A percentile compares a stretch with the other conserved stretches of the same genome.
These are phyloP conservation scores for Maudiozyma humilis DNA, from an alignment of 1,139 yeast genomes.

Conservation along the genomic window DNA sequence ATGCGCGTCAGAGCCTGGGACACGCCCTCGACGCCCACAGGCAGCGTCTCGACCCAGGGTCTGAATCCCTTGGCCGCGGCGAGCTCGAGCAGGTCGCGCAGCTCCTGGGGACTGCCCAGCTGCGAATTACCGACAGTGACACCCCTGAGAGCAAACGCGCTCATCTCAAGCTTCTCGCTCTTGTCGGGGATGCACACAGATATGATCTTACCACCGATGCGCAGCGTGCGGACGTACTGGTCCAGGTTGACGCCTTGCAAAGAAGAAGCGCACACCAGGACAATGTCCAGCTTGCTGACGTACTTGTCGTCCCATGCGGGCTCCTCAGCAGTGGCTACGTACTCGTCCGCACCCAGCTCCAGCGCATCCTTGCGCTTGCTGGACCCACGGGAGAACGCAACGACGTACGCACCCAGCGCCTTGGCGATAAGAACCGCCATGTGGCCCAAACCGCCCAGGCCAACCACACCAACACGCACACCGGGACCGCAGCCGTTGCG, in stretches of 20 bases:
- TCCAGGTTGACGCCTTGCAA: slow-evolving; percentile 35
- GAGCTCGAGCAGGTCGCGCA: slow-evolving; percentile 44
- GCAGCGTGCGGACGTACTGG: slow-evolving; percentile 32
- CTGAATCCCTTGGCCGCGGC: slow-evolving; percentile 44
- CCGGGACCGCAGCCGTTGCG: slow-evolving; percentile 37
- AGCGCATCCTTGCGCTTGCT: slow-evolving; percentile 43
- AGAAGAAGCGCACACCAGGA: slow-evolving; percentile 45
- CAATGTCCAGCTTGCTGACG: slow-evolving; percentile 36
- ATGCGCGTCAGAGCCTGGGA: slow-evolving; percentile 44
- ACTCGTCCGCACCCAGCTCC: slow-evolving; percentile 45
- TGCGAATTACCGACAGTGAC: slow-evolving; percentile 40
- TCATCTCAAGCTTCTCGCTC: slow-evolving; percentile 35
- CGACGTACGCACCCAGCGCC: slow-evolving; percentile 51
- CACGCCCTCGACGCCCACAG: slow-evolving; percentile 43
- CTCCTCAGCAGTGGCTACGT: slow-evolving; percentile 40
- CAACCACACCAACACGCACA: slow-evolving; percentile 46
- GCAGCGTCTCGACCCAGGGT: slow-evolving; percentile 53
- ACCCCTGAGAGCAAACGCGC: slow-evolving; percentile 42
- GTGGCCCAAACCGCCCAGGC: slow-evolving; percentile 57
- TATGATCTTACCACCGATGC: slow-evolving; percentile 41
- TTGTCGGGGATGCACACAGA: slow-evolving; percentile 47
- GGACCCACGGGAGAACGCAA: slow-evolving; percentile 44
- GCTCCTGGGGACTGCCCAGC: slow-evolving; percentile 47
- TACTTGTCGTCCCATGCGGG: slow-evolving; percentile 33
- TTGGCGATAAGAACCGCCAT: slow-evolving; percentile 49